Base-by-base conservation (phyloP, 371 early-diverging fungal genomes). In the Mucor saturninus region DNA sequence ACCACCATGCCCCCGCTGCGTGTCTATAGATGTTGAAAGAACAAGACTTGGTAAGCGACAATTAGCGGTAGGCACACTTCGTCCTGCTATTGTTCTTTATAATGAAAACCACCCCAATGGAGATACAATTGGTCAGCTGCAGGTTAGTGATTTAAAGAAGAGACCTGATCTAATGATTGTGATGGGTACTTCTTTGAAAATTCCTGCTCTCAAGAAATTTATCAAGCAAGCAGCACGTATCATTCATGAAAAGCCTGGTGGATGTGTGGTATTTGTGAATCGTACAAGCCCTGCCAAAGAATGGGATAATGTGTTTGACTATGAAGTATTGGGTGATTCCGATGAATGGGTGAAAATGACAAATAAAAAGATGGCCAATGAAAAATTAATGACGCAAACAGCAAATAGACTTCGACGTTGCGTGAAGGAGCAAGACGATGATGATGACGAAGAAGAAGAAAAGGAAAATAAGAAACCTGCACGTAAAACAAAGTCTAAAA, bases 131-230 rank as follows among this genome's bases (percentile, higher is more conserved):
- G 93, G 93, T 42, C 71, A 85, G 49, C 57, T 86, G 54, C 88
- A 88, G 32, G 56, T 73, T 32, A 74, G 64, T 43, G 96, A 96
- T 73, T 67, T 91, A 43, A 79, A 84, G 43, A 88, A 80, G 64
- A 79, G 81, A 9, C 96, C 97, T 4, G 95, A 97, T 74, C 73
- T 99, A 14, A 72, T 99, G 62, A 82, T 99, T 57, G 95, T 99
- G 26, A 95, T 99, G 87, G 99, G 99, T 30, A 99, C 99, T 13
- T 93, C 95, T 7, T 86, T 99, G 21, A 96, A 95, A 71, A 95
- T 99, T 26, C 88, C 91, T 67, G 99, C 99, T 0, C 86, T 98
- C 42, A 93, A 94, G 57, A 80, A 86, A 70, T 85, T 99, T 40
- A 92, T 98, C 38, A 93, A 92, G 70, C 88, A 93, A 42, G 86